Conservation (phyloP, 2,329 filamentous ascomycete genomes). For the Colletotrichum orbiculare region DNA sequence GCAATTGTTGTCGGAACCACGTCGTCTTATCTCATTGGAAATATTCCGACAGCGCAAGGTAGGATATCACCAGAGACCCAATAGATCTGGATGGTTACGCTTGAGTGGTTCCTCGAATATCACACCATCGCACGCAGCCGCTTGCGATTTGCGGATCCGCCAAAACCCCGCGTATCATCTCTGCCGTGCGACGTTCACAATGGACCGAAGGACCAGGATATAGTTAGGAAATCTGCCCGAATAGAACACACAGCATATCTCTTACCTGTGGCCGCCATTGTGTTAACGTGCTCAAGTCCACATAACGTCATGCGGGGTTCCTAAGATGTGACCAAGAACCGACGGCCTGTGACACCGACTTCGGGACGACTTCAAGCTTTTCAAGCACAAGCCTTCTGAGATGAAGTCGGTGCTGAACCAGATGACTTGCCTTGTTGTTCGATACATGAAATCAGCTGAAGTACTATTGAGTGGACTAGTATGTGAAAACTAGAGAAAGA, state of each 20-base stretch:
- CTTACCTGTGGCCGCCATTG: too few species aligned
- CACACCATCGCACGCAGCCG: conserved; percentile 27
- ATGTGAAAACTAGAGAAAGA: too few species aligned
- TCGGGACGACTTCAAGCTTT: conserved; percentile 5
- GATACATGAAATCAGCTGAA: too few species aligned
- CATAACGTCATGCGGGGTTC: conserved; percentile 15
- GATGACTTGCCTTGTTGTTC: too few species aligned
- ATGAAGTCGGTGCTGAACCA: too few species aligned
- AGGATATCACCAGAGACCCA: background rate
- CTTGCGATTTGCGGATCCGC: background rate
- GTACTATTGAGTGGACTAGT: too few species aligned
- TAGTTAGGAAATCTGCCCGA: too few species aligned
- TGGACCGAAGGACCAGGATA: too few species aligned
- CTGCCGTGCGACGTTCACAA: too few species aligned
- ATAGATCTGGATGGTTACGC: background rate
- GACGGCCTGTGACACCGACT: conserved; percentile 4
- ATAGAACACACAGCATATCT: too few species aligned
- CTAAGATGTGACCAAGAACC: conserved; percentile 22
- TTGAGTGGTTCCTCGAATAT: conserved; percentile 10
- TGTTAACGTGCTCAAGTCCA: background rate
- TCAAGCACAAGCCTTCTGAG: background rate
- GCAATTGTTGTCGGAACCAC: background rate
- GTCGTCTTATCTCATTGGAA: background rate
- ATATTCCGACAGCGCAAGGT: background rate
- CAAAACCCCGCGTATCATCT: too few species aligned